phyloP scores from a whole-genome alignment of 345 rosid species.

The Eucalyptus curtisii region DNA sequence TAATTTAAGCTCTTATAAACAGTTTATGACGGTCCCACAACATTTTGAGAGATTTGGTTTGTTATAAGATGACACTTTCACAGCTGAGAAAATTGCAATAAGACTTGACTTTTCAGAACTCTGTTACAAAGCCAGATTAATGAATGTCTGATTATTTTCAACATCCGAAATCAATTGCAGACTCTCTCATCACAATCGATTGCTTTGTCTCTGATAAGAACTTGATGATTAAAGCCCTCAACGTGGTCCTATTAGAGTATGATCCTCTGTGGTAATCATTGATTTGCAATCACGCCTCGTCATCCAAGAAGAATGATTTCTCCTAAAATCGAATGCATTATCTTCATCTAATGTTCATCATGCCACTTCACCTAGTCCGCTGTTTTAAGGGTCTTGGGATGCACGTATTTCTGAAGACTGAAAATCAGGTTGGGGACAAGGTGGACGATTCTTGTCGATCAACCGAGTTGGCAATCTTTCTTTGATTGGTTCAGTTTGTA shows the following conservation, averaged over 20 bases:
- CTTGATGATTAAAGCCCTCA: background rate
- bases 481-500: background rate
- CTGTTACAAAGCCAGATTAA: too few relatives aligned
- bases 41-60: background rate
- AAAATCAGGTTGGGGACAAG: background rate
- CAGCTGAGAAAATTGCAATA: background rate
- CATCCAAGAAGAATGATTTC: background rate
- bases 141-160: background rate
- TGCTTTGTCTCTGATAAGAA: too few relatives aligned
- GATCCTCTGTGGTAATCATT: background rate
- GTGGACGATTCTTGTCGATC: background rate
- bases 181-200: too few relatives aligned
- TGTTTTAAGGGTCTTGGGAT: background rate
- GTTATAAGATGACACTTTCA: background rate
- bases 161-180: too few relatives aligned
- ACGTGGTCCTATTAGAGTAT: background rate
- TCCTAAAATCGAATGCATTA: background rate
- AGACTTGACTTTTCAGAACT: background rate
- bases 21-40: background rate
- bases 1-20: rapidly evolving
- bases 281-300: background rate
- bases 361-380: background rate
- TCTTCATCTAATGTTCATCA: background rate
- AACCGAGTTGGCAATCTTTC: background rate
- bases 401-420: background rate